Conservation (phyloP, 129 eudicot species). For the Chrysanthemum makinoi region DNA sequence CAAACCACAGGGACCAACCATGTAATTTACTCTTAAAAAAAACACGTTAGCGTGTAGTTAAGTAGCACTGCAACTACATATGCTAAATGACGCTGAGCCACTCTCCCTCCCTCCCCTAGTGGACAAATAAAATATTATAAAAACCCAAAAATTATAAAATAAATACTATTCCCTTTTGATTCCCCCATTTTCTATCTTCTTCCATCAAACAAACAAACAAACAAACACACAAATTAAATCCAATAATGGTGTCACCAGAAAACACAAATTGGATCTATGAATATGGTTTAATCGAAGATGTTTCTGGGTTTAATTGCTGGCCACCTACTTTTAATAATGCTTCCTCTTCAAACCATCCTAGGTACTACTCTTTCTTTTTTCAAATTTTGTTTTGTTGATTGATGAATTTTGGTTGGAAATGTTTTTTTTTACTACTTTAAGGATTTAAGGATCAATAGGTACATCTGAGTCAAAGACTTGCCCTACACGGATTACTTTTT, state of each 20-base stretch:
- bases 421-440: no score
- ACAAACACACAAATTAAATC: conserved; percentile 9
- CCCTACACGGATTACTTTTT: no score
- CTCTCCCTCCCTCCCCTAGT: conserved; percentile 26
- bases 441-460: no score
- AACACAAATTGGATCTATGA: conserved; percentile 71
- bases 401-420: no score
- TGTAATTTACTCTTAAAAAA: no score
- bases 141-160: not conserved
- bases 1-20: no score
- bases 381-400: not conserved
- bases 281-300: conserved; percentile 66
- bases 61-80: not conserved
- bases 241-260: conserved; percentile 62
- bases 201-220: not conserved
- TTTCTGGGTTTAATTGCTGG: conserved; percentile 55
- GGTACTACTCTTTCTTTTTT: conserved; percentile 35
- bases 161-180: conserved; percentile 25
- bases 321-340: conserved; percentile 41
- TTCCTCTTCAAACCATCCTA: conserved; percentile 44
- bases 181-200: conserved; percentile 24
- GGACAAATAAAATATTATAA: conserved; percentile 30
- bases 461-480: no score
- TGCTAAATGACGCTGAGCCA: conserved; percentile 33
- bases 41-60: not conserved